Base-by-base conservation (phyloP, 805 yeast genomes). In the Teunomyces gatunensis region DNA sequence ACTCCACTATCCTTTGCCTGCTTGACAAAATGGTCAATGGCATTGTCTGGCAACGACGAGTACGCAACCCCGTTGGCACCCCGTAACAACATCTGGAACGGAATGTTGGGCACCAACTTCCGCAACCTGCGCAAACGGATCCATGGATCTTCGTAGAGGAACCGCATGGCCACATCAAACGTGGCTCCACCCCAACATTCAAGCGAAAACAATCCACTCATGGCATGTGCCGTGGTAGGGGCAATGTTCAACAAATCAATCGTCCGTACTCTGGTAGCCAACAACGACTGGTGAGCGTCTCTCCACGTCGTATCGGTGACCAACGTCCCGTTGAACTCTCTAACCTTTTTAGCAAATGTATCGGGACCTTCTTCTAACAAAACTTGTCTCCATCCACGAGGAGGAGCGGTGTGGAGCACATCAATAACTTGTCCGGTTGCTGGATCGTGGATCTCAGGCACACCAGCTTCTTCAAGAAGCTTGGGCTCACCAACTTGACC, bases 151-250 rank as follows among this genome's bases (percentile, higher is more conserved):
- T 94, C 99, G 69, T 92, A 89, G 62, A 94, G 78, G 80, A 94
- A 94, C 72, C 99, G 84, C 98, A 94, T 91, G 47, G 96, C 87
- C 47, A 94, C 99, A 65, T 94, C 99, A 61, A 94, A 94, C 33
- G 99, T 94, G 47, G 99, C 99, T 73, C 99, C 99, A 74, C 99
- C 99, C 99, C 99, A 94, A 77, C 99, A 94, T 74, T 94, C 99
- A 47, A 94, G 76, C 15, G 99, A 94, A 68, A 90, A 94, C 3
- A 96, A 96, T 54, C 92, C 91, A 55, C 85, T 71, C 58, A 90
- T 73, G 17, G 96, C 98, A 63, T 87, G 85, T 3, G 97, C 88
- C 28, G 99, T 94, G 48, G 95, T 82, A 50, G 90, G 91, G 18
- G 99, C 99, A 74, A 94, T 89, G 58, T 90, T 87, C 45, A 85